These are phyloP conservation scores for Mentha longifolia DNA, from an alignment of 257 asterid species.

Conservation along the genomic window DNA sequence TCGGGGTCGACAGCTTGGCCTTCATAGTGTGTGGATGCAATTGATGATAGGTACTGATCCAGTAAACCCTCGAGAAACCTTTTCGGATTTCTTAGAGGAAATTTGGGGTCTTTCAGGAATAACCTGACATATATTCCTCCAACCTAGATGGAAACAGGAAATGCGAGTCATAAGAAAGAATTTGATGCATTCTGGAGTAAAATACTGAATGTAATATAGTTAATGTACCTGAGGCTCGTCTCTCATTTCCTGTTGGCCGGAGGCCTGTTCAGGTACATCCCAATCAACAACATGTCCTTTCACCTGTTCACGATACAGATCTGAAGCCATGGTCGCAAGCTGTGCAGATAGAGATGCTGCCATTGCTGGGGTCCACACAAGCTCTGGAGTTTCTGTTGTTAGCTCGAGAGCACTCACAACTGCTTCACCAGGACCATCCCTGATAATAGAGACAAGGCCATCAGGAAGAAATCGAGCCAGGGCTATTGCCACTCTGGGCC, in stretches of 20 bases:
- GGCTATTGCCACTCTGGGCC: constrained; percentile 97
- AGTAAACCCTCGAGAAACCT: constrained; percentile 92
- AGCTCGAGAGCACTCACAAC: constrained; percentile 88
- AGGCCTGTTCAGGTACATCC: constrained; percentile 98
- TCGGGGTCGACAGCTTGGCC: constrained; percentile 82
- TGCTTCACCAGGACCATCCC: constrained; percentile 99
- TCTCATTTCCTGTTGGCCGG: constrained; percentile 92
- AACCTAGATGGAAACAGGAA: constrained; percentile 58
- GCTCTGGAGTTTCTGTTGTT: constrained; percentile 99
- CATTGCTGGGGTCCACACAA: constrained; percentile 99
- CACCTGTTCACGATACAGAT: constrained; percentile 85
- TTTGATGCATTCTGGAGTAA: constrained; percentile 30
- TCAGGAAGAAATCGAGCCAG: constrained; percentile 95
- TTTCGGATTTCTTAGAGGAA: constrained; percentile 96
- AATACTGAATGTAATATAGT: constrained; percentile 23
- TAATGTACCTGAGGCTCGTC: constrained; percentile 93
- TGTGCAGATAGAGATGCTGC: constrained; percentile 97
- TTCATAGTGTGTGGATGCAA: constrained; percentile 81
- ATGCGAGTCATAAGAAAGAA: constrained; percentile 32
- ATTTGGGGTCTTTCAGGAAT: constrained; percentile 97
- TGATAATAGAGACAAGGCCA: constrained; percentile 88
- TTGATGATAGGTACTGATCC: constrained; percentile 96
- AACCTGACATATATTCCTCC: constrained; percentile 96
- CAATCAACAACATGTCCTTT: constrained; percentile 93
- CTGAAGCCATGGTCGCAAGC: constrained; percentile 93